Percentiles rank a stretch among this genome's conserved stretches.
Evolutionary conservation across 2,329 filamentous ascomycete genomes (phyloP).

Genomic region (Claviceps maximensis): DNA sequence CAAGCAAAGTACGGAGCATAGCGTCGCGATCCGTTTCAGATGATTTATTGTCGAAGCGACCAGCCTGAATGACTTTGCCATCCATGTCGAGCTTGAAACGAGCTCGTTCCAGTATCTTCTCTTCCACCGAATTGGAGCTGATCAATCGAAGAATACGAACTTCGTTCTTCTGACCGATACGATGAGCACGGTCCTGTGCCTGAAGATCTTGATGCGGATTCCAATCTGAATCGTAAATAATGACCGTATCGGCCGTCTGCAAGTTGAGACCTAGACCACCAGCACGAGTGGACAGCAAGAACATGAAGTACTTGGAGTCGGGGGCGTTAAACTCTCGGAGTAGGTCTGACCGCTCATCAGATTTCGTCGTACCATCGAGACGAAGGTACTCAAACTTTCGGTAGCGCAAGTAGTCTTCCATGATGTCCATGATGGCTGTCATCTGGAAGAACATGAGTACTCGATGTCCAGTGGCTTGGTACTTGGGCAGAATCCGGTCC

Average conservation of each 20-base stretch:
- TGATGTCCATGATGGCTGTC: constrained; percentile 99
- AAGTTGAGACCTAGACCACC: constrained; percentile 95
- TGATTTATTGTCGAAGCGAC: constrained; percentile 99
- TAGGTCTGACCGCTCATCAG: constrained; percentile 88
- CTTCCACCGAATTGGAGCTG: constrained; percentile 92
- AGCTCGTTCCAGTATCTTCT: constrained; percentile 94
- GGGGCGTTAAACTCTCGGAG: constrained; percentile 82
- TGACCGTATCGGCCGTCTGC: constrained; percentile 96
- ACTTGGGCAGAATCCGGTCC: constrained; percentile 86
- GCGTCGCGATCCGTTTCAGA: constrained; percentile 97
- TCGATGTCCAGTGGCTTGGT: constrained; percentile 79
- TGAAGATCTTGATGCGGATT: constrained; percentile 99
- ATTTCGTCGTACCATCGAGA: constrained; percentile 92
- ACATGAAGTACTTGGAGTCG: constrained; percentile 88
- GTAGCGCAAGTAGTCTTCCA: constrained; percentile 92
- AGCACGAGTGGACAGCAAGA: constrained; percentile 94
- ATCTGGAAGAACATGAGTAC: constrained; percentile 99
- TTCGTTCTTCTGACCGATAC: constrained; percentile 99
- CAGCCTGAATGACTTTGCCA: constrained; percentile 96
- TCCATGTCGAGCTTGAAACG: constrained; percentile 99
- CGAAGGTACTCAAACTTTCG: constrained; percentile 77
- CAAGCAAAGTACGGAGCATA: constrained; percentile 84
- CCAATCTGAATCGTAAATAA: constrained; percentile 99
- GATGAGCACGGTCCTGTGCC: constrained; percentile 97
- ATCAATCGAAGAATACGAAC: constrained; percentile 93